Base-by-base conservation (phyloP, 106 monocot species). In the Chionographis japonica region DNA sequence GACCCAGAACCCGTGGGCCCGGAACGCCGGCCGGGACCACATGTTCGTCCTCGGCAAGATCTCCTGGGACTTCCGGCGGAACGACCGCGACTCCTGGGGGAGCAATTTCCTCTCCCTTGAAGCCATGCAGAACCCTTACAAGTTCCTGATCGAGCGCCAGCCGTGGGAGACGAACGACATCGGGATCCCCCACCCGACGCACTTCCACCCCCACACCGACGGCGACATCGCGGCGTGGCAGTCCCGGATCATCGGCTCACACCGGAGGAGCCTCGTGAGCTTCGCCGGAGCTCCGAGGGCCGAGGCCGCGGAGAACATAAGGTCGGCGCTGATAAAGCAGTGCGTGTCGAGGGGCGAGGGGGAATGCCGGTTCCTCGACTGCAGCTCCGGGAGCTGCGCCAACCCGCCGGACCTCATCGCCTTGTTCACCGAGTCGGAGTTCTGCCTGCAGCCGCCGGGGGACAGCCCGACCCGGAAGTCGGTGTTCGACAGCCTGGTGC, bases 391-490 rank as follows among this genome's bases (percentile, higher is more conserved):
- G 12, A 17, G 38, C 10, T 86, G 85, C 60, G 17, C 19, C 4
- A 68, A 52, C 1, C 75, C 81, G 4, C 68, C 70, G 36, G 63
- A 38, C 12, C 60, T 86, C 36, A 61, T 81, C 59, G 54, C 14
- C 4, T 18, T 68, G 52, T 86, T 86, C 65, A 61, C 51, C 54
- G 68, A 65, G 37, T 75, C 81, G 8, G 86, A 86, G 58, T 86
- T 86, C 66, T 86, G 86, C 65, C 40, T 86, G 40, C 86, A 86
- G 65, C 86, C 81, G 11, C 75, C 79, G 14, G 86, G 81, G 13
- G 86, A 86, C 43, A 86, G 86, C 67, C 81, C 81, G 41, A 79
- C 86, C 10, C 68, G 86, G 61, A 86, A 79, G 54, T 86, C 81
- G 3, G 81, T 82, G 18, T 86, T 86, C 19, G 86, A 86, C 8